These are phyloP conservation scores for Xylaria sp. DNA, from an alignment of 2,329 filamentous ascomycete genomes.

Conservation along the genomic window DNA sequence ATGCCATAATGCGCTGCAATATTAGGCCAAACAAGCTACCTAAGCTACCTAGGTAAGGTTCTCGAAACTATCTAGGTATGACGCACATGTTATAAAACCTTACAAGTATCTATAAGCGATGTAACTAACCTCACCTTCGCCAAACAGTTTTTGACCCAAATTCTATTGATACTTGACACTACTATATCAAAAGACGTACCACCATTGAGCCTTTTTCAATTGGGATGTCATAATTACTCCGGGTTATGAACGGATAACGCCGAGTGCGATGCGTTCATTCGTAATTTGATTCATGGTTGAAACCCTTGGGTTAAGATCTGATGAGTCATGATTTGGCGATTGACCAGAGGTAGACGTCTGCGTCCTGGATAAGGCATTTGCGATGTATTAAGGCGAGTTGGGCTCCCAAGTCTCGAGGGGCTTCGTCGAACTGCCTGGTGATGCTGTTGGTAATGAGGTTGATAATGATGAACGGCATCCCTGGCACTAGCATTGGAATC, in stretches of 20 bases:
- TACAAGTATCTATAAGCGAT: constrained; percentile 27
- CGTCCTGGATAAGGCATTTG: constrained; percentile 43
- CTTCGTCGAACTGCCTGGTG: constrained; percentile 29
- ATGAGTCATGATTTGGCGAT: constrained; percentile 48
- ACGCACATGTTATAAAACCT: constrained; percentile 26
- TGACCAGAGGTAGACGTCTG: constrained; percentile 45
- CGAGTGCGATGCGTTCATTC: neutral
- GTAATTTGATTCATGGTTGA: constrained; percentile 38
- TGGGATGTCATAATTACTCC: neutral
- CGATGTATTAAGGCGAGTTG: constrained; percentile 34
- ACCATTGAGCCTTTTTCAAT: neutral
- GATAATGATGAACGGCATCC: constrained; percentile 38
- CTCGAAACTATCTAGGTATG: constrained; percentile 24
- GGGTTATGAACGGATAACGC: neutral
- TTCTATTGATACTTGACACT: constrained; percentile 29
- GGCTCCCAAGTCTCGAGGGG: constrained; percentile 33
- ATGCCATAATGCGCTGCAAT: constrained; percentile 26
- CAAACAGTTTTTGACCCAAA: constrained; percentile 22
- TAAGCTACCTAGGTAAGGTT: neutral
- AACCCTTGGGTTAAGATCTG: constrained; percentile 48
- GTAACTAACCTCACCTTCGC: constrained; percentile 1
- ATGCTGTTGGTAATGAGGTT: constrained; percentile 22
- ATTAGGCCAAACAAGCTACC: constrained; percentile 18
- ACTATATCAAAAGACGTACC: constrained; percentile 11
- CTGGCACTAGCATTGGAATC: constrained; percentile 18